Evolutionary conservation across 2,329 filamentous ascomycete genomes (phyloP), one percentile per base, ranked within the genome.

Genomic region (Hymenoscyphus fructigenus): DNA sequence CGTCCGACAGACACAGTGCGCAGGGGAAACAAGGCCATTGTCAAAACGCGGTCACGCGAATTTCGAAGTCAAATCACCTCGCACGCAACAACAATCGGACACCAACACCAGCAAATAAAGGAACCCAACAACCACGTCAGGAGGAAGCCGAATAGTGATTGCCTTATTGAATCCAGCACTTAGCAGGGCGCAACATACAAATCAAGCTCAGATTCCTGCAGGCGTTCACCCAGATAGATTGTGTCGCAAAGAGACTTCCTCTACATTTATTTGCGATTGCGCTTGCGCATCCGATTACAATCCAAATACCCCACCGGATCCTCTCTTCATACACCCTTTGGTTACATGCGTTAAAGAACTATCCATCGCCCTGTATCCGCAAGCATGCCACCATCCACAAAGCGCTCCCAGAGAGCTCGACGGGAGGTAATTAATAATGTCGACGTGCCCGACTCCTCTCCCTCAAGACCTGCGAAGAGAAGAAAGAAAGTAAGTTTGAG

Each of bases 381-480:
- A 60, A 74, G 61, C 60, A 80, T 80, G 78, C 77, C 78, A 66
- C 73, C 77, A 50, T 78, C 79, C 57, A 75, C 75, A 10, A 80
- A 78, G 69, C 74, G 78, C 67, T 73, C 72, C 17, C 72, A 76
- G 62, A 76, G 79, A 68, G 71, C 73, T 66, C 73, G 74, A 65
- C 76, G 76, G 68, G 77, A 77, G 58, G 66, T 69, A 20, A 73
- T 70, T 41, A 71, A 70, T 61, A 70, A 71, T 29, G 59, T 69
- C 62, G 74, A 75, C 38, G 57, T 72, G 23, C 68, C 71, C 10
- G 71, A 75, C 60, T 85, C 85, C 29, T 88, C 86, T 3, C 86
- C 86, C 15, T 84, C 82, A 65, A 83, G 85, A 62, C 86, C 86
- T n/a, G 79, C 82, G 12, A 89, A 89, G 79, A 85, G 86, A 73